Evolutionary conservation across 2,329 filamentous ascomycete genomes (phyloP), one percentile per base, ranked within the genome.

Genomic region (Waltergamsia citrina): DNA sequence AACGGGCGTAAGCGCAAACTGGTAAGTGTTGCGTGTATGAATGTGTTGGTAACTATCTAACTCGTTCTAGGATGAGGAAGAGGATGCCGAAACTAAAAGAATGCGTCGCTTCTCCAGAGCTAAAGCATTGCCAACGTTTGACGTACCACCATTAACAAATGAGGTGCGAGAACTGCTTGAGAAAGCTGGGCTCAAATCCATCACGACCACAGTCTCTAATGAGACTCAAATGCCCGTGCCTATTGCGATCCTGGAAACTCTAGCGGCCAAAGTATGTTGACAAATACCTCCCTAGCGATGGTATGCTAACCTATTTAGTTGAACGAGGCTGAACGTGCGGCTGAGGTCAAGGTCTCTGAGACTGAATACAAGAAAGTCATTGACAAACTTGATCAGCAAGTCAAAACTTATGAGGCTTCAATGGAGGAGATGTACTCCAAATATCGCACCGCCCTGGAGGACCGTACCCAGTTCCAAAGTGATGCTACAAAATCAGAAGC

Each of bases 381-480:
- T 21, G 46, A 58, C 22, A 53, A 50, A 3, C 56, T 72, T 1
- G 62, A 72, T 35, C 48, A 46, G 15, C 62, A 69, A 32, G 47
- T 68, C 12, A 59, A 64, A 20, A 65, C 65, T 14, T 59, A 67
- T 34, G 53, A 63, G 32, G 54, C 53, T 16, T 67, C 67, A 3
- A 48, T 66, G 3, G 53, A 55, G 16, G 51, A 52, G 6, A 61
- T 74, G 4, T 65, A 73, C 32, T 49, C 54, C 7, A 61, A 59
- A 28, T 67, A 65, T 37, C 63, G 68, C 41, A 57, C 57, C 11
- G 69, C 73, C 3, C 49, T 75, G 5, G 53, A 65, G 37, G 72
- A 78, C 16, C 66, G 70, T 22, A 58, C 56, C 22, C 46, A 44
- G 5, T 69, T 67, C 26, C 62, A 74, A 42, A 56, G 51, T 15